phyloP scores from a whole-genome alignment of 192 early-diverging fungal genomes.

The Kickxella alabastrina region DNA sequence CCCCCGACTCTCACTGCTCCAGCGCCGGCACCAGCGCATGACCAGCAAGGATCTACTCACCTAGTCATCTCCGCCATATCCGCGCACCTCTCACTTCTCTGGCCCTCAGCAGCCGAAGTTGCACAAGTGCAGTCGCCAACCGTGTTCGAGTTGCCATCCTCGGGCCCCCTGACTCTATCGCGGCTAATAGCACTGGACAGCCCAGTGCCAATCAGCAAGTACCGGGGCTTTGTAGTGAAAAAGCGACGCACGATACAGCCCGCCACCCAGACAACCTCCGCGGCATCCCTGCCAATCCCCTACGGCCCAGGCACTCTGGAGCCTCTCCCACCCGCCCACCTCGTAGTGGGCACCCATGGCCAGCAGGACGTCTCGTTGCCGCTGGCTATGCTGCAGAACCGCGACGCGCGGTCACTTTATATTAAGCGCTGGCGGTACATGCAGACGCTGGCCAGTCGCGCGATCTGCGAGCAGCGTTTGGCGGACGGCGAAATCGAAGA shows the following conservation, averaged over 20 bases:
- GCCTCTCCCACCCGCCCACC: conserved; percentile 19
- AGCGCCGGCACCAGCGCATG: neutral
- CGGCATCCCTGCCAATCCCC: conserved; percentile 10
- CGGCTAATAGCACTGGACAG: conserved; percentile 25
- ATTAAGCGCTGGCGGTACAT: conserved; percentile 42
- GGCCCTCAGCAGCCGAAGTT: too few species aligned
- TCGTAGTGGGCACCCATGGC: conserved; percentile 36
- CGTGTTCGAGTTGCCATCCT: too few species aligned
- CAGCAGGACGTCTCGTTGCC: conserved; percentile 34
- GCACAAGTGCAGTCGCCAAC: too few species aligned
- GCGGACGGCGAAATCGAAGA: conserved; percentile 47
- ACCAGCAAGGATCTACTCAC: too few species aligned
- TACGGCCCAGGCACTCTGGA: conserved; percentile 32
- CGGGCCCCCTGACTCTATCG: conserved; percentile 3
- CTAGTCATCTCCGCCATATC: too few species aligned
- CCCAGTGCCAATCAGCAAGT: conserved; percentile 18
- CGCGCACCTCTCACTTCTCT: too few species aligned
- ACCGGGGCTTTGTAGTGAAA: conserved; percentile 46
- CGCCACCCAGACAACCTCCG: neutral
- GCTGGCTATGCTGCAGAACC: conserved; percentile 11
- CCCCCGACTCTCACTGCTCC: conserved; percentile 1
- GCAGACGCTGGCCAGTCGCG: conserved; percentile 31
- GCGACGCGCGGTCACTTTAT: conserved; percentile 38
- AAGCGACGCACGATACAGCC: conserved; percentile 14
- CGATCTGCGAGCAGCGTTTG: conserved; percentile 22